Conservation (phyloP, 2,329 filamentous ascomycete species). For the Ascochyta lentis region DNA sequence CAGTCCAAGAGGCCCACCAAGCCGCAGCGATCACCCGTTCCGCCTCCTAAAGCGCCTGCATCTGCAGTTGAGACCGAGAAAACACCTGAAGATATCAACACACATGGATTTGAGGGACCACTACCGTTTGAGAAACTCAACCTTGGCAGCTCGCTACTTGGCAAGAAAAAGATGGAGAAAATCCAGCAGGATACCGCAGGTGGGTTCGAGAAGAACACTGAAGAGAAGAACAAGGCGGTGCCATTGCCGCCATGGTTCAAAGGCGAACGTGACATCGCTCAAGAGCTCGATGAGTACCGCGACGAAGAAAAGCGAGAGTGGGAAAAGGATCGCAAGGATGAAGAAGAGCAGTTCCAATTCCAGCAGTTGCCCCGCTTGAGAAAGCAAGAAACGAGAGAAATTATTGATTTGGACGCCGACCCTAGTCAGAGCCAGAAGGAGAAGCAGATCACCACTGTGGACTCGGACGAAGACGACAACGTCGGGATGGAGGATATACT, state of each 20-base stretch:
- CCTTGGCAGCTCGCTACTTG: slow-evolving; percentile 67
- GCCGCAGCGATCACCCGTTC: slow-evolving; percentile 44
- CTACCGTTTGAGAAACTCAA: slow-evolving; percentile 86
- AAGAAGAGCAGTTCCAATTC: slow-evolving; percentile 67
- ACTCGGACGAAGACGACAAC: slow-evolving; percentile 64
- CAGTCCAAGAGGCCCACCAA: slow-evolving; percentile 52
- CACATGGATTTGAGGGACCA: slow-evolving; percentile 74
- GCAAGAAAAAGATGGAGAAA: slow-evolving; percentile 60
- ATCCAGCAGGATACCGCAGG: slow-evolving; percentile 64
- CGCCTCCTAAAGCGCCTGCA: slow-evolving; percentile 16
- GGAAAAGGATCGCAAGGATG: slow-evolving; percentile 63
- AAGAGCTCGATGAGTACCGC: slow-evolving; percentile 63
- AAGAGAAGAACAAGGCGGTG: slow-evolving; percentile 54
- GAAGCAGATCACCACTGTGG: slow-evolving; percentile 66
- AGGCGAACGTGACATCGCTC: slow-evolving; percentile 56
- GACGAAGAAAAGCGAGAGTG: slow-evolving; percentile 56
- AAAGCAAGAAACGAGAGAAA: slow-evolving; percentile 60
- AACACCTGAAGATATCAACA: slow-evolving; percentile 49
- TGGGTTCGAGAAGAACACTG: slow-evolving; percentile 66
- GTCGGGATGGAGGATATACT: slow-evolving; percentile 43
- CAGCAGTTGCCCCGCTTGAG: slow-evolving; percentile 65
- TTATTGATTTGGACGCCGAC: slow-evolving; percentile 57
- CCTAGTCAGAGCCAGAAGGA: slow-evolving; percentile 52
- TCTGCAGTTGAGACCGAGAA: slow-evolving; percentile 39
- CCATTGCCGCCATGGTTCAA: slow-evolving; percentile 79